Evolutionary conservation across 2,329 filamentous ascomycete species (phyloP).

Genomic region (Xylariales sp.): DNA sequence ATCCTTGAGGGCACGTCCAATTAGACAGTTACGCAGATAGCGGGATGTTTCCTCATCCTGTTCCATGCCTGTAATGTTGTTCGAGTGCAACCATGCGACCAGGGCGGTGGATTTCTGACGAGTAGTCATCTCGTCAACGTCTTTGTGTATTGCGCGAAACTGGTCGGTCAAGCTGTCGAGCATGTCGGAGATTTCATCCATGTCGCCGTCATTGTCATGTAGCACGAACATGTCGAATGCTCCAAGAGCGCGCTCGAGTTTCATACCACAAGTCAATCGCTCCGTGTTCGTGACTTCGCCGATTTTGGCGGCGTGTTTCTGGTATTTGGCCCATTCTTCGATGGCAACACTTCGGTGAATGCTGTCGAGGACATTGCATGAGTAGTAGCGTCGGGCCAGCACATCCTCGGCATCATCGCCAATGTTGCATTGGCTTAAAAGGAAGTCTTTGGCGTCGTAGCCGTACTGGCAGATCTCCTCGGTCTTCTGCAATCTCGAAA

Average conservation of each 20-base stretch:
- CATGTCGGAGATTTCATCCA: conserved; percentile 54
- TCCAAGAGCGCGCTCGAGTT: conserved; percentile 69
- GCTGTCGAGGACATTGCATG: conserved; percentile 67
- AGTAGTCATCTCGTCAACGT: conserved; percentile 53
- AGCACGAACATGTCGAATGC: conserved; percentile 89
- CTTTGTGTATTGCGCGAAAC: conserved; percentile 49
- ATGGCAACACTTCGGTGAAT: conserved; percentile 79
- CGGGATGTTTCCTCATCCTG: conserved; percentile 65
- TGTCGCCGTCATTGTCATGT: conserved; percentile 65
- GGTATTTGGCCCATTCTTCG: conserved; percentile 65
- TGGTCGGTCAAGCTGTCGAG: conserved; percentile 61
- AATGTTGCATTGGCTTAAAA: conserved; percentile 61
- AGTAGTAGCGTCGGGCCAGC: conserved; percentile 71
- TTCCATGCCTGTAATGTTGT: conserved; percentile 67
- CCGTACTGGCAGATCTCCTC: conserved; percentile 67
- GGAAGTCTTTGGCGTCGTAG: conserved; percentile 83
- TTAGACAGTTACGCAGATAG: conserved; percentile 79
- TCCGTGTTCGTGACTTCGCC: conserved; percentile 21
- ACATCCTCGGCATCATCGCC: conserved; percentile 63
- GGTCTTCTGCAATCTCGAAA: conserved; percentile 64
- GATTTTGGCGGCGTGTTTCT: conserved; percentile 26
- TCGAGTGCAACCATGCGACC: conserved; percentile 62
- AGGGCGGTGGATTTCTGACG: conserved; percentile 65
- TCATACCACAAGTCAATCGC: conserved; percentile 42
- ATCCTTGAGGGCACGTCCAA: conserved; percentile 74